Evolutionary conservation across 2,329 filamentous ascomycete genomes (phyloP), one percentile per base, ranked within the genome.

Genomic region (Amphichorda felina): DNA sequence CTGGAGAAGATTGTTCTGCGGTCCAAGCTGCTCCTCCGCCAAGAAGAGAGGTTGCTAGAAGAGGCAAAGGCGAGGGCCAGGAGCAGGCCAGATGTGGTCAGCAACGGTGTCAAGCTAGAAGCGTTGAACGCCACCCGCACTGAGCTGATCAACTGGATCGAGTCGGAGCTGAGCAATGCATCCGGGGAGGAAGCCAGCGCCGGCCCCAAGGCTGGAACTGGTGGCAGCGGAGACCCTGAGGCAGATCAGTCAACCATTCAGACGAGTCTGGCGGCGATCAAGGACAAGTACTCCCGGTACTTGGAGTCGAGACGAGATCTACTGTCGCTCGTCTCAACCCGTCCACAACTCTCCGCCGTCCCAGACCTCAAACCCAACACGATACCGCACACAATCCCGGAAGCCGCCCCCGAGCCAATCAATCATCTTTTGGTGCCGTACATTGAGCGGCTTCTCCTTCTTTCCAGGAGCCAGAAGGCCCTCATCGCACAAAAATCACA

Each of bases 91-190:
- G 55, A 55, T 28, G 48, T 48, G 14, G 44, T 65, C 27, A 56
- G 55, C 40, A 53, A 56, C 28, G 49, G 50, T 3, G 50, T 58
- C 13, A 71, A 68, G 41, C 43, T 75, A 3, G 58, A 64, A 33
- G 76, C 76, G 11, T 55, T 81, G 8, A 65, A 63, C 29, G 57
- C 57, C 7, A 72, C 75, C 9, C 64, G 77, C 13, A 67, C 69
- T 35, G 70, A 73, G 41, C 61, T 81, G 34, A 79, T 81, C 39
- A 61, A 55, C 38, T 81, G 76, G 76, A 78, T 81, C 38, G 76
- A 81, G 50, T 59, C 56, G 5, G 77, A 80, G 49, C 55, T 81
- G 16, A 57, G 63, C 35, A 72, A 70, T 37, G 71, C 72, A 2
- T 61, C 64, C 4, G 46, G 49, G 0, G 59, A 56, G 3, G 49